phyloP scores from a whole-genome alignment of 805 yeast species.

The Cyberlindnera saturnus region DNA sequence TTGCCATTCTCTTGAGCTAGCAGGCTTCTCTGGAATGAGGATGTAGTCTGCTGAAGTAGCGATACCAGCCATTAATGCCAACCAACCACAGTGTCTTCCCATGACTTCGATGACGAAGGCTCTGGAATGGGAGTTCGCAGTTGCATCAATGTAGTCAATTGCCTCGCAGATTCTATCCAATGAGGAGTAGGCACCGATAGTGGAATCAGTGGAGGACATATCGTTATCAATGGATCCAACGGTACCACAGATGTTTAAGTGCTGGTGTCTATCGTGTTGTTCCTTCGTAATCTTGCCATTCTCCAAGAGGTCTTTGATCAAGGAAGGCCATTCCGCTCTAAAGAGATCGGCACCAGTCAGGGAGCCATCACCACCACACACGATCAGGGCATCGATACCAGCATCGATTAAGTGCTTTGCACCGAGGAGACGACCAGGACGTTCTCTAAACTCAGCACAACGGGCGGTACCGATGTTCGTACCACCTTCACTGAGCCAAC shows the following conservation, averaged over 20 bases:
- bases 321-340: slow-evolving; percentile 72
- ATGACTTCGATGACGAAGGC: slow-evolving; percentile 82
- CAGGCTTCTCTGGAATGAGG: slow-evolving; percentile 76
- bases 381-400: slow-evolving; percentile 74
- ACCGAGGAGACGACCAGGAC: slow-evolving; percentile 58
- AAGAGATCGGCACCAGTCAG: slow-evolving; percentile 78
- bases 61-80: slow-evolving; percentile 75
- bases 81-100: slow-evolving; percentile 92
- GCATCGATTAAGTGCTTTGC: slow-evolving; percentile 60
- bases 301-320: slow-evolving; percentile 49
- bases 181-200: slow-evolving; percentile 78
- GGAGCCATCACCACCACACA: slow-evolving; percentile 83
- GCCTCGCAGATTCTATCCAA: slow-evolving; percentile 68
- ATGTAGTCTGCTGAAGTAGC: slow-evolving; percentile 78
- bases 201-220: slow-evolving; percentile 79
- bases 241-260: slow-evolving; percentile 64
- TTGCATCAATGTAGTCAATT: slow-evolving; percentile 78
- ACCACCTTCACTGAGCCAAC: slow-evolving; percentile 67
- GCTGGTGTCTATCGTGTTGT: slow-evolving; percentile 42
- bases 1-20: slow-evolving; percentile 57
- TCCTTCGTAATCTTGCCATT: slow-evolving; percentile 39
- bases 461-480: slow-evolving; percentile 78
- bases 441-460: slow-evolving; percentile 59
- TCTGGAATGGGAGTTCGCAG: slow-evolving; percentile 77
- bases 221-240: slow-evolving; percentile 85